phyloP scores from a whole-genome alignment of 78 protist genomes.

The Dictyostelium intermedium region DNA sequence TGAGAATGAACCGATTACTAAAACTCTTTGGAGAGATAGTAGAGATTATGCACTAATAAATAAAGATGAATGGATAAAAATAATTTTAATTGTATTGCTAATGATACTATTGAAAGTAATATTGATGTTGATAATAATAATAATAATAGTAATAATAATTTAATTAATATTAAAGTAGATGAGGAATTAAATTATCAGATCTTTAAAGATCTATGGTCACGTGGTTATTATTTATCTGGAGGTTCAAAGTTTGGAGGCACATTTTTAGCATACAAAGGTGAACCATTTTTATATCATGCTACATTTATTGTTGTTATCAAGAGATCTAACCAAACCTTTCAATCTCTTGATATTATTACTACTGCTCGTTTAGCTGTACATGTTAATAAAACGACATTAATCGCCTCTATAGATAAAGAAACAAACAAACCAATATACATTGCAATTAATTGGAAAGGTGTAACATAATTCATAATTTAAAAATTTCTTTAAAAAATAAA shows the following conservation, averaged over 20 bases:
- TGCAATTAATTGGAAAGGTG: conserved; percentile 38
- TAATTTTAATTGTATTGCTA: too few species aligned
- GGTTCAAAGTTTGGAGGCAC: conserved; percentile 86
- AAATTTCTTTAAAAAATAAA: not conserved
- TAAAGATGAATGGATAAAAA: not conserved
- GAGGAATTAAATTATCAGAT: not conserved
- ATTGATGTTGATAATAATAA: not conserved
- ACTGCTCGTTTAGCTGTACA: conserved; percentile 40
- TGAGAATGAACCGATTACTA: conserved; percentile 7
- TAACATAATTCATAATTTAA: too few species aligned
- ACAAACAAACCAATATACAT: not conserved
- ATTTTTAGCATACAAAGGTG: conserved; percentile 77
- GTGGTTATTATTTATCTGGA: conserved; percentile 63
- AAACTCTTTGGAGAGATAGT: not conserved
- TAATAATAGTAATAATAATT: not conserved
- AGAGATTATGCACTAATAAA: not conserved
- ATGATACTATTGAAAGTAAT: not conserved
- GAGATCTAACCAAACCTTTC: not conserved
- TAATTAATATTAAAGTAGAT: not conserved
- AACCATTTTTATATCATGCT: conserved; percentile 51
- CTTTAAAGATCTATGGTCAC: conserved; percentile 69
- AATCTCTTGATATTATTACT: conserved; percentile 1
- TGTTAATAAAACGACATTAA: conserved; percentile 47
- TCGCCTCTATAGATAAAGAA: not conserved
- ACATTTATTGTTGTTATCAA: conserved; percentile 30